Evolutionary conservation across 2,329 filamentous ascomycete genomes (phyloP).

Genomic region (Ophiostoma ulmi): DNA sequence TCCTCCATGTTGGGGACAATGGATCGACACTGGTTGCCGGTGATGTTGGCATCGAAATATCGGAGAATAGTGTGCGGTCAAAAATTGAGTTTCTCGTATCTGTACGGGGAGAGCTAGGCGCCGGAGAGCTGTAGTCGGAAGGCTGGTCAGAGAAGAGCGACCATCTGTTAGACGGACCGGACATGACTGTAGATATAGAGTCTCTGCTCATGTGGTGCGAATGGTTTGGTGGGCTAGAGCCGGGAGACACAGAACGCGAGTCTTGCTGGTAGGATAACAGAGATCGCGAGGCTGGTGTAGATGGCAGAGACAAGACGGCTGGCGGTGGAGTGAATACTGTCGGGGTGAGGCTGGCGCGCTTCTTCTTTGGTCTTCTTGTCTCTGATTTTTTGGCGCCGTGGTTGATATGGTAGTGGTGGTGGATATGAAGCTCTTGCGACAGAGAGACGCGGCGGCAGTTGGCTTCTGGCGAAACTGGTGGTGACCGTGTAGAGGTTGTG

Average conservation of each 20-base stretch:
- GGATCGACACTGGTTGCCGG: conserved; percentile 73
- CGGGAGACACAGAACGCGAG: conserved; percentile 22
- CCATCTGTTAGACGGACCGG: conserved; percentile 54
- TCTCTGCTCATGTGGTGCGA: conserved; percentile 44
- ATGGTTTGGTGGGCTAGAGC: conserved; percentile 31
- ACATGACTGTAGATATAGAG: conserved; percentile 44
- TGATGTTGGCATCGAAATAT: conserved; percentile 71
- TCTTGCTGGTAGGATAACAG: conserved; percentile 36
- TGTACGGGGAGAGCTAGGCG: conserved; percentile 76
- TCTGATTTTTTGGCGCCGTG: conserved; percentile 56
- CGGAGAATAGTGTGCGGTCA: conserved; percentile 59
- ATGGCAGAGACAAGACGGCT: conserved; percentile 36
- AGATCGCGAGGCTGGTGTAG: conserved; percentile 40
- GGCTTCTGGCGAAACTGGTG: conserved; percentile 27
- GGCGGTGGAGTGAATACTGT: conserved; percentile 57
- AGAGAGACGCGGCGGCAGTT: conserved; percentile 34
- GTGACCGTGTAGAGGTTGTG: background rate
- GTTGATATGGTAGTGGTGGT: conserved; percentile 79
- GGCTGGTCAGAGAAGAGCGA: conserved; percentile 57
- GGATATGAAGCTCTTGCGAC: conserved; percentile 79
- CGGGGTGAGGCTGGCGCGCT: conserved; percentile 59
- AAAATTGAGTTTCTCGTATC: conserved; percentile 71
- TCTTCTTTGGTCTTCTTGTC: conserved; percentile 62
- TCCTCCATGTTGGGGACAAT: conserved; percentile 54
- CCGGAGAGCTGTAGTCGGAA: conserved; percentile 66